Percentiles rank a stretch among this genome's conserved stretches.
phyloP scores from a whole-genome alignment of 441 rosid species.

The Rhodomyrtus psidioides region DNA sequence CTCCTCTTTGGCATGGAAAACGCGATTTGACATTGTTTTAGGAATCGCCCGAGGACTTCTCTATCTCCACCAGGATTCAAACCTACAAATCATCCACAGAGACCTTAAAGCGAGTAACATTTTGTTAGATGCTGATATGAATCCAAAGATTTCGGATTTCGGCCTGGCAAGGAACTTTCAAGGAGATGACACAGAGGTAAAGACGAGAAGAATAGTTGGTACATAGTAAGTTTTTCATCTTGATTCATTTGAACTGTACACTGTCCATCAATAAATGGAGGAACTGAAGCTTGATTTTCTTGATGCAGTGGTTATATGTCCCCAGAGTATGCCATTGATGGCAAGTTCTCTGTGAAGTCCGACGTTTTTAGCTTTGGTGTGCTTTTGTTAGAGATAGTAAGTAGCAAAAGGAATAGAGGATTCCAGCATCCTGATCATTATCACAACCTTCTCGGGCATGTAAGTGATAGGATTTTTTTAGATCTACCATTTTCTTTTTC shows the following conservation, averaged over 20 bases:
- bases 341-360: neutral
- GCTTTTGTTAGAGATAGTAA: neutral
- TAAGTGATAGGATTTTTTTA: neutral
- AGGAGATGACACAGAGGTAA: neutral
- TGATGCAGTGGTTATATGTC: neutral
- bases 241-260: neutral
- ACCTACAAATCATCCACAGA: neutral
- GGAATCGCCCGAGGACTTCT: neutral
- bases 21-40: neutral
- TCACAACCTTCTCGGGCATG: neutral
- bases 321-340: neutral
- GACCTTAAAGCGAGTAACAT: neutral
- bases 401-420: neutral
- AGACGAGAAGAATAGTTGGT: neutral
- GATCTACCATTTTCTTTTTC: neutral
- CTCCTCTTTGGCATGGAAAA: neutral
- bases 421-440: neutral
- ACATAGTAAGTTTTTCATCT: neutral
- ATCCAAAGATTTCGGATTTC: neutral
- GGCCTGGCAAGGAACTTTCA: neutral
- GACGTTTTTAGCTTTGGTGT: neutral
- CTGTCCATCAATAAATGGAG: neutral
- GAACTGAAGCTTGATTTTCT: neutral
- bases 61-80: neutral
- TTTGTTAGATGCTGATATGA: neutral